Evolutionary conservation across 768 basidiomycete genomes (phyloP).

Genomic region (Hygrophoropsis aurantiaca): DNA sequence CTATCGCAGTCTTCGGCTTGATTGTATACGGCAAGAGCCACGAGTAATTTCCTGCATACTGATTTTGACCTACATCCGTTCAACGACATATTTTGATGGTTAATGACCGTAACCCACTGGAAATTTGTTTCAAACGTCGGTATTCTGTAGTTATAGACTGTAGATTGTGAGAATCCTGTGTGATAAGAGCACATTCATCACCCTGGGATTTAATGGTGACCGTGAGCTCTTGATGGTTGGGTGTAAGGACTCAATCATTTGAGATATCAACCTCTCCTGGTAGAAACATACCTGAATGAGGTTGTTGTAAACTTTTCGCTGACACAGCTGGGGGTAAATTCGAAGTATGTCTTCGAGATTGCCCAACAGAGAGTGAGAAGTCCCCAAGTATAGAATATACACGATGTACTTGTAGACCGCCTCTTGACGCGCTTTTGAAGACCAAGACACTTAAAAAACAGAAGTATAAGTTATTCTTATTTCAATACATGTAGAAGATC

Average conservation of each 20-base stretch:
- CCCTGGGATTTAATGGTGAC: conserved; percentile 47
- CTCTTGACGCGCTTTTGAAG: conserved; percentile 31
- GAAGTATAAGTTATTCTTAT: conserved; percentile 11
- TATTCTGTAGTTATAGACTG: conserved; percentile 52
- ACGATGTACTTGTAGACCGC: conserved; percentile 45
- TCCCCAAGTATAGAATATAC: conserved; percentile 57
- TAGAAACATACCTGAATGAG: conserved; percentile 40
- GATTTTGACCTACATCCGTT: neutral
- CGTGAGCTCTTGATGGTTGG: conserved; percentile 42
- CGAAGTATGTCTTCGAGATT: conserved; percentile 42
- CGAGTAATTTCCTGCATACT: conserved; percentile 31
- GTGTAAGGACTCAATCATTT: neutral
- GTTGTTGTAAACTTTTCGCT: conserved; percentile 26
- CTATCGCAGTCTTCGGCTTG: conserved; percentile 8
- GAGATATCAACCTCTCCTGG: conserved; percentile 1
- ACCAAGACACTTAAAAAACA: conserved; percentile 44
- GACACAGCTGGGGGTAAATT: conserved; percentile 30
- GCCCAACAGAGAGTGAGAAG: conserved; percentile 58
- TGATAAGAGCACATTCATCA: conserved; percentile 45
- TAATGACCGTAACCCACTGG: conserved; percentile 35
- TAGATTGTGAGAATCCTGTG: conserved; percentile 48
- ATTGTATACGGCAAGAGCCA: conserved; percentile 48
- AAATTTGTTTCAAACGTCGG: conserved; percentile 51
- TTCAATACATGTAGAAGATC: neutral
- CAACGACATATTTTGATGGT: neutral